Evolutionary conservation across 2,329 filamentous ascomycete genomes (phyloP).

Genomic region (Talaromyces sp.): DNA sequence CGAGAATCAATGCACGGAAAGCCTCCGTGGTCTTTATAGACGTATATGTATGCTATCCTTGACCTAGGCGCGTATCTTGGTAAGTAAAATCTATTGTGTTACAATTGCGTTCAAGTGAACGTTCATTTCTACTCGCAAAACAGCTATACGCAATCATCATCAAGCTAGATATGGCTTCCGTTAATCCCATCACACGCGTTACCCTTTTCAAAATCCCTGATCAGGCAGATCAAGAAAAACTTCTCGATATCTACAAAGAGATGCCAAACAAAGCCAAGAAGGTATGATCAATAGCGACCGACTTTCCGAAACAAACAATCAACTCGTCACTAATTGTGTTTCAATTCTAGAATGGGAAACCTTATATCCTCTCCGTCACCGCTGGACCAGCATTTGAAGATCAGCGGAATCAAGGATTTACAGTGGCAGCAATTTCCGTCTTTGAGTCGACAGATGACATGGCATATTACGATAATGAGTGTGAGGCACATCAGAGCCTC

Average conservation of each 20-base stretch:
- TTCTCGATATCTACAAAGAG: slow-evolving; percentile 5
- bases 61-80: background rate
- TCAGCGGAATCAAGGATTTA: background rate
- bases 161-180: background rate
- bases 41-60: background rate
- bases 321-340: background rate
- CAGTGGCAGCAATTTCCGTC: background rate
- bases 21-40: background rate
- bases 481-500: background rate
- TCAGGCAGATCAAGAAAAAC: slow-evolving; percentile 6
- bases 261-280: slow-evolving; percentile 8
- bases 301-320: background rate
- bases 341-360: background rate
- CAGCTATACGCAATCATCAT: background rate
- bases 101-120: background rate
- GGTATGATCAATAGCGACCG: background rate
- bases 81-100: too few species aligned
- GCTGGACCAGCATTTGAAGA: background rate
- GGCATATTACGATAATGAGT: slow-evolving; percentile 8
- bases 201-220: slow-evolving; percentile 14
- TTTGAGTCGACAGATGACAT: background rate
- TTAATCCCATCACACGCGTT: slow-evolving; percentile 3
- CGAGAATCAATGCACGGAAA: background rate
- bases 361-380: slow-evolving; percentile 1
- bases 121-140: background rate